Conservation (phyloP, 148 eudicot species). For the Agrostemma githago region DNA sequence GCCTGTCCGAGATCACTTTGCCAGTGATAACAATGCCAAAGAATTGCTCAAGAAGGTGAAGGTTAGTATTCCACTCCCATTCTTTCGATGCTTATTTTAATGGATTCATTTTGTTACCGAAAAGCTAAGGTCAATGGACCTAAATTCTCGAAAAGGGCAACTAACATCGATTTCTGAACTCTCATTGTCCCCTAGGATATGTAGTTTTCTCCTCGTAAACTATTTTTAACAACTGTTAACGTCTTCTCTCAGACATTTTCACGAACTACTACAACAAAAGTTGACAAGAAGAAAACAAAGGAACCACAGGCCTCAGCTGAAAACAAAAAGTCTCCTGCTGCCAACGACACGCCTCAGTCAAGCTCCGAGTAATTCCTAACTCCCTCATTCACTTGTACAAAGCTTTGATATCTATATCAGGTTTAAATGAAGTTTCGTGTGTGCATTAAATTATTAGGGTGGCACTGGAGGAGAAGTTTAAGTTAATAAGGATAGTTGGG, state of each 20-base stretch:
- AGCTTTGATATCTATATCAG: neutral
- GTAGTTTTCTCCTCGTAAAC: neutral
- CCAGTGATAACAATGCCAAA: constrained; percentile 51
- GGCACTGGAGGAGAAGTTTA: constrained; percentile 29
- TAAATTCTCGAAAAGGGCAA: neutral
- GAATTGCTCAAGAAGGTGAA: constrained; percentile 67
- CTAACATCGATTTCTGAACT: neutral
- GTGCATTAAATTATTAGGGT: constrained; percentile 18
- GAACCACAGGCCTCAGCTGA: constrained; percentile 4
- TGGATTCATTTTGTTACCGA: neutral
- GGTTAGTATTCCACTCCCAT: constrained; percentile 39
- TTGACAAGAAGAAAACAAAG: neutral
- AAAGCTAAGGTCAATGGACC: too few relatives aligned
- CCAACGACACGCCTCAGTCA: neutral
- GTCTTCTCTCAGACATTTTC: constrained; percentile 5
- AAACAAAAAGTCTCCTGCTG: neutral
- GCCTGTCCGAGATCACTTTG: constrained; percentile 91
- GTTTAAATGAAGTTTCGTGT: neutral
- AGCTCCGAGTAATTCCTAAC: neutral
- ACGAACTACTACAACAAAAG: constrained; percentile 9
- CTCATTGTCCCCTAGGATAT: neutral
- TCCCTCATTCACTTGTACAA: neutral
- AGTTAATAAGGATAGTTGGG: constrained; percentile 32
- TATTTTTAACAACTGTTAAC: neutral
- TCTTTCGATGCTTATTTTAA: neutral